A percentile compares a stretch with the other conserved stretches of the same genome.
phyloP scores from a whole-genome alignment of 2,329 filamentous ascomycete species.

The Botrytis porri region DNA sequence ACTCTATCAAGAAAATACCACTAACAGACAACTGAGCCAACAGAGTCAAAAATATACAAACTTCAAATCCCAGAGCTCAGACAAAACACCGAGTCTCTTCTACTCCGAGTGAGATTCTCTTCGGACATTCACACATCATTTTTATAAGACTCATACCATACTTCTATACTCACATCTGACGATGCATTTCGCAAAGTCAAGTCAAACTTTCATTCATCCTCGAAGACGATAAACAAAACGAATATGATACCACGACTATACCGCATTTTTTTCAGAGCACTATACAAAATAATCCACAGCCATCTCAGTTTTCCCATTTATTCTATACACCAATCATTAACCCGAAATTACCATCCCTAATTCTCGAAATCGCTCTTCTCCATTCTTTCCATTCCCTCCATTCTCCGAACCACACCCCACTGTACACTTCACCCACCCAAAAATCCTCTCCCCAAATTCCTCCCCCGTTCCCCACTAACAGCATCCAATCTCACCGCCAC shows the following conservation, averaged over 20 bases:
- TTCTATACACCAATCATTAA: neutral
- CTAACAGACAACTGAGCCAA: neutral
- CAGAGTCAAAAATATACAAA: neutral
- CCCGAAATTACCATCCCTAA: neutral
- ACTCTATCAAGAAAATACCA: neutral
- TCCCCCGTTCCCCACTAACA: constrained; percentile 59
- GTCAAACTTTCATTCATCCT: neutral
- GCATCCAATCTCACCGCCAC: constrained; percentile 75
- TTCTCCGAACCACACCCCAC: neutral
- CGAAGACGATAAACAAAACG: neutral
- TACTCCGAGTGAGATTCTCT: neutral
- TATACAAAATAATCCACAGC: neutral
- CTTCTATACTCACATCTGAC: neutral
- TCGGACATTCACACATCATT: fast-evolving
- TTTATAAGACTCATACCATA: neutral
- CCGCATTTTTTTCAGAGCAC: neutral
- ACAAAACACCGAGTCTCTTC: fast-evolving
- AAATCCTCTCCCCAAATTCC: constrained; percentile 66
- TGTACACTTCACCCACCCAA: constrained; percentile 40
- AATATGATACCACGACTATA: neutral
- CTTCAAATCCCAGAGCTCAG: too few relatives aligned
- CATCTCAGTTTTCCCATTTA: neutral
- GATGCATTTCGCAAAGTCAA: neutral
- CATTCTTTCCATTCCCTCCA: neutral
- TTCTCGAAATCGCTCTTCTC: neutral